Percentiles rank a stretch among this genome's conserved stretches.
Conservation (phyloP, 345 rosid genomes). For the Aquilaria malaccensis region DNA sequence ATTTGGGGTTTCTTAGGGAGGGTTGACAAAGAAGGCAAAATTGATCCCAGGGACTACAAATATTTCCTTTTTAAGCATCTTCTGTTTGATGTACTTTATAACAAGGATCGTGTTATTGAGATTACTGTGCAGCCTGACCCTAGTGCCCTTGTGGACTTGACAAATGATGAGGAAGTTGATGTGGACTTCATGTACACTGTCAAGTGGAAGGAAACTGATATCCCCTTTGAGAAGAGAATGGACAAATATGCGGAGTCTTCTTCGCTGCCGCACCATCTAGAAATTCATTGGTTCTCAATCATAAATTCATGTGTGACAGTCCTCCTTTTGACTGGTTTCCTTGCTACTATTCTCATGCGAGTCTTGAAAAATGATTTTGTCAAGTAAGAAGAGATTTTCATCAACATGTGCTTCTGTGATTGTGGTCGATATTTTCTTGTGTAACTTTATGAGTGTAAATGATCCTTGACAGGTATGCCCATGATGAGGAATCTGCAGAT, state of each 20-base stretch:
- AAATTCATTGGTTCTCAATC: slow-evolving; percentile 54
- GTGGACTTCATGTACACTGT: slow-evolving; percentile 43
- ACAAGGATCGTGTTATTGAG: slow-evolving; percentile 53
- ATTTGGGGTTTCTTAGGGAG: slow-evolving; percentile 47
- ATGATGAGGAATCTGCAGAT: slow-evolving; percentile 47
- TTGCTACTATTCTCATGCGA: slow-evolving; percentile 52
- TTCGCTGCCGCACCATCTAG: slow-evolving; percentile 42
- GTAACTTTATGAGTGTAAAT: background rate
- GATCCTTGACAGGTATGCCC: slow-evolving; percentile 31
- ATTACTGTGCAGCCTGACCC: slow-evolving; percentile 33
- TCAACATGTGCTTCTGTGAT: background rate
- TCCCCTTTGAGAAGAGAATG: slow-evolving; percentile 45
- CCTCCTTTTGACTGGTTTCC: slow-evolving; percentile 50
- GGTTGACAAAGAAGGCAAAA: slow-evolving; percentile 39
- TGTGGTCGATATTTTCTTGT: background rate
- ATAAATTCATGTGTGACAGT: slow-evolving; percentile 53
- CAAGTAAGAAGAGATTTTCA: slow-evolving; percentile 27
- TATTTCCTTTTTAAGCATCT: slow-evolving; percentile 41
- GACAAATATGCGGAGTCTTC: slow-evolving; percentile 40
- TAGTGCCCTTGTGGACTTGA: slow-evolving; percentile 27
- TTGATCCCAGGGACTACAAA: slow-evolving; percentile 34
- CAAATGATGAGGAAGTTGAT: slow-evolving; percentile 33
- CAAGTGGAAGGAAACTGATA: slow-evolving; percentile 45
- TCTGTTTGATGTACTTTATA: slow-evolving; percentile 34
- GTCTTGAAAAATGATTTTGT: slow-evolving; percentile 47